Conservation (phyloP, 495 filamentous ascomycete species). For the Cercophora scortea region DNA sequence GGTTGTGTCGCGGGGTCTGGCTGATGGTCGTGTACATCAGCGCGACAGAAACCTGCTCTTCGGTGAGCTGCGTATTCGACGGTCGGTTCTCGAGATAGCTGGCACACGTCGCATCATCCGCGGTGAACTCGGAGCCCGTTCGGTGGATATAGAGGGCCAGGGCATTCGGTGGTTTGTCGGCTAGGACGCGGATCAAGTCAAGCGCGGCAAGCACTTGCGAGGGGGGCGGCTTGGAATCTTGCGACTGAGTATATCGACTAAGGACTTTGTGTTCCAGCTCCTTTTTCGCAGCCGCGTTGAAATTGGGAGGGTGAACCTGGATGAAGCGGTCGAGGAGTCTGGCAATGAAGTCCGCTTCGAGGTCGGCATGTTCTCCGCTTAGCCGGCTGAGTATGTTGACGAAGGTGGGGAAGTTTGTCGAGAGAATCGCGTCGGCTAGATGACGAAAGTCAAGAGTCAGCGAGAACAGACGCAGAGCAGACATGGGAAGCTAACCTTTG, state of each 20-base stretch:
- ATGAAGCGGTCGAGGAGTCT: slow-evolving; percentile 74
- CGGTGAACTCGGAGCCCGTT: slow-evolving; percentile 54
- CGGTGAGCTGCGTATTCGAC: slow-evolving; percentile 60
- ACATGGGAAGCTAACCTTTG: slow-evolving; percentile 58
- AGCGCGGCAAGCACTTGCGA: slow-evolving; percentile 66
- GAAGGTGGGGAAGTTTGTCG: slow-evolving; percentile 65
- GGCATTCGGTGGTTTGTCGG: slow-evolving; percentile 49
- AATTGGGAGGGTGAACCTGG: slow-evolving; percentile 71
- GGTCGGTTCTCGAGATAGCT: slow-evolving; percentile 55
- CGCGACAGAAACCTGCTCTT: slow-evolving; percentile 73
- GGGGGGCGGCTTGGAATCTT: slow-evolving; percentile 52
- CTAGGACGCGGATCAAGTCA: slow-evolving; percentile 62
- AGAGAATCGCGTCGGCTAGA: slow-evolving; percentile 74
- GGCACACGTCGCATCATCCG: slow-evolving; percentile 40
- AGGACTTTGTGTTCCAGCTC: slow-evolving; percentile 60
- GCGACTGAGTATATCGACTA: slow-evolving; percentile 53
- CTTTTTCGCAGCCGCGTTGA: slow-evolving; percentile 64
- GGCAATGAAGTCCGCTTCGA: slow-evolving; percentile 58
- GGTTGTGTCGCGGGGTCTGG: slow-evolving; percentile 62
- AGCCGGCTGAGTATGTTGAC: slow-evolving; percentile 59
- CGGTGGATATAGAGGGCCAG: slow-evolving; percentile 73
- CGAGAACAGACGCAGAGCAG: slow-evolving; percentile 1
- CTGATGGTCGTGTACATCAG: slow-evolving; percentile 71
- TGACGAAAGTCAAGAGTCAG: slow-evolving; percentile 23
- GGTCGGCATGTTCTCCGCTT: slow-evolving; percentile 52